Percentiles rank a stretch among this genome's conserved stretches.
Evolutionary conservation across 1,284 basidiomycete species (phyloP).

Genomic region (Puccinia horiana): DNA sequence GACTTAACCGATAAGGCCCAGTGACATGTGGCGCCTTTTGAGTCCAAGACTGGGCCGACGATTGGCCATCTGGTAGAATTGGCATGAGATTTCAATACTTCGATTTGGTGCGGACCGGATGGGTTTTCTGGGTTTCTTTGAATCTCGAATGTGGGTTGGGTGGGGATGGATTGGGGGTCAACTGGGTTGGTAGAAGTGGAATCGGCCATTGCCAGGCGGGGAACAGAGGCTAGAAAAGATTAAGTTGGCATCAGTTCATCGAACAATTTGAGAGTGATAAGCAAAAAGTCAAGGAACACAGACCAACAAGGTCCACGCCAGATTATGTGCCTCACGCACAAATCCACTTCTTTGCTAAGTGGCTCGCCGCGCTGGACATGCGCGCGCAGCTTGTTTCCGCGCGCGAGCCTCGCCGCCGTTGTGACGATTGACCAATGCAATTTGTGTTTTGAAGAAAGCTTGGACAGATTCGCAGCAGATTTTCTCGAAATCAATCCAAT

Average conservation of each 20-base stretch:
- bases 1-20: conserved; percentile 17
- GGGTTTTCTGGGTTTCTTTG: neutral
- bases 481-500: too few species aligned
- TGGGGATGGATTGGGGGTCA: neutral
- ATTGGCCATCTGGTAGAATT: conserved; percentile 11
- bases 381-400: too few species aligned
- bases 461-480: too few species aligned
- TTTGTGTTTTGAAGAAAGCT: too few species aligned
- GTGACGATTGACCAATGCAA: too few species aligned
- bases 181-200: neutral
- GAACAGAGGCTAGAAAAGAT: neutral
- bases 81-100: conserved; percentile 21
- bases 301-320: too few species aligned
- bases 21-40: conserved; percentile 19
- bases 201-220: neutral
- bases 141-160: neutral
- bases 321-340: too few species aligned
- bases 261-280: too few species aligned
- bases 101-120: conserved; percentile 35
- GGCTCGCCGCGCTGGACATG: too few species aligned
- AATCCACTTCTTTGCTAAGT: too few species aligned
- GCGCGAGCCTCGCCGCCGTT: too few species aligned
- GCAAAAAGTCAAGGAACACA: too few species aligned
- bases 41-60: conserved; percentile 11
- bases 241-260: neutral